phyloP scores from a whole-genome alignment of 164 flowering plant species.

The grape (Vitis vinifera) region ASM3070453v1 NC_081815.1:38001-38500 shows the following conservation, averaged over 20 bases:
- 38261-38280: conserved; percentile 69
- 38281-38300: conserved; percentile 18
- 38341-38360: conserved; percentile 45
- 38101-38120: no score
- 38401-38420: conserved; percentile 43
- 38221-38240: not conserved
- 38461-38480: conserved; percentile 64
- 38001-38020: no score
- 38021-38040: no score
- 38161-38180: no score
- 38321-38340: conserved; percentile 46
- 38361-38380: conserved; percentile 64
- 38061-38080: no score
- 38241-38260: conserved; percentile 57
- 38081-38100: no score
- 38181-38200: no score
- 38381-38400: conserved; percentile 60
- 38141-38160: no score
- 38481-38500: conserved; percentile 75
- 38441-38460: conserved; percentile 60
- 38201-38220: no score
- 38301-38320: conserved; percentile 42
- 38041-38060: no score
- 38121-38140: no score
- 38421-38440: conserved; percentile 39